Conservation (phyloP, 1,284 basidiomycete species). For the Naganishia sp. region DNA sequence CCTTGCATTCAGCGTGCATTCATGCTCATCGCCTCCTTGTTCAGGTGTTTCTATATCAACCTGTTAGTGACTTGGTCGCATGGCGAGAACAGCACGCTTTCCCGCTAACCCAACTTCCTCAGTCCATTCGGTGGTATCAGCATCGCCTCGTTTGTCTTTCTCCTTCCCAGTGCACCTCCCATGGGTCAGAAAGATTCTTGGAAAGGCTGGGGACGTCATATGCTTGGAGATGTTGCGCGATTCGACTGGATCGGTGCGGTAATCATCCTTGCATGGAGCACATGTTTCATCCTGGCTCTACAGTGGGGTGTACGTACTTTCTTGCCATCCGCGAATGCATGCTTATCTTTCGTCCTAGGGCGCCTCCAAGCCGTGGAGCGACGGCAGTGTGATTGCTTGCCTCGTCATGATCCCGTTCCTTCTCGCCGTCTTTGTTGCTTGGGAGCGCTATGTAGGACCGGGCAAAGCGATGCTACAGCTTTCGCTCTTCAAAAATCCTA, state of each 20-base stretch:
- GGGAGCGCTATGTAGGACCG: slow-evolving; percentile 49
- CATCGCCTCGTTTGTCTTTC: slow-evolving; percentile 40
- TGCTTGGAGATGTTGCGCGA: slow-evolving; percentile 42
- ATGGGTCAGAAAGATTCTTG: slow-evolving; percentile 45
- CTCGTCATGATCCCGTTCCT: slow-evolving; percentile 51
- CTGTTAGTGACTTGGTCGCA: slow-evolving; percentile 34
- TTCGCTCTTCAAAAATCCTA: slow-evolving; percentile 47
- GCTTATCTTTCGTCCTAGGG: slow-evolving; percentile 34
- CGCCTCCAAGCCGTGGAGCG: slow-evolving; percentile 50
- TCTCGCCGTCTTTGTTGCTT: slow-evolving; percentile 45
- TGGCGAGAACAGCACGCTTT: background rate
- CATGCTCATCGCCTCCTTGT: slow-evolving; percentile 1
- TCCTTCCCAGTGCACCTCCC: slow-evolving; percentile 45
- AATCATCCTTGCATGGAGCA: slow-evolving; percentile 47
- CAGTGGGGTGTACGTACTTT: slow-evolving; percentile 45
- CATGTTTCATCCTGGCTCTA: slow-evolving; percentile 45
- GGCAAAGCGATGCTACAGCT: slow-evolving; percentile 54
- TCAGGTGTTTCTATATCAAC: slow-evolving; percentile 54
- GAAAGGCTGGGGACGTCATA: slow-evolving; percentile 45
- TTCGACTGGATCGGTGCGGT: slow-evolving; percentile 50
- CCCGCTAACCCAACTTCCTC: background rate
- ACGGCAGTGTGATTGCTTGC: slow-evolving; percentile 50
- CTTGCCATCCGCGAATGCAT: background rate
- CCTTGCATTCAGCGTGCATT: background rate
- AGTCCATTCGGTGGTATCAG: slow-evolving; percentile 46